Evolutionary conservation across 768 basidiomycete species (phyloP).

Genomic region (Lactifluus volemus): DNA sequence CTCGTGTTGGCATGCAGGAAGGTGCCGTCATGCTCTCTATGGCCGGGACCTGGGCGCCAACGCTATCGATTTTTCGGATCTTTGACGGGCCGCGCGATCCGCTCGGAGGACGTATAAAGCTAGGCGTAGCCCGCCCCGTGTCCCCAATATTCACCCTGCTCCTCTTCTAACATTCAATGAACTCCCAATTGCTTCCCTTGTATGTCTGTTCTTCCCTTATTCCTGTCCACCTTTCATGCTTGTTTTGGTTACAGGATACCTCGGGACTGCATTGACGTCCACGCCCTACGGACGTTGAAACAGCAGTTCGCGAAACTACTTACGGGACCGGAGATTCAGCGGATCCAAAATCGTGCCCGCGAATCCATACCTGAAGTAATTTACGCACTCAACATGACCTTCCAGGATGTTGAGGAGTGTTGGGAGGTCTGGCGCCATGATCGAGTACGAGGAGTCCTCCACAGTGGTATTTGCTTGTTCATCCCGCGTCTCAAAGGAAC

Average conservation of each 20-base stretch:
- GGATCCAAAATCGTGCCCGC: not conserved
- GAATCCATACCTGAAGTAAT: not conserved
- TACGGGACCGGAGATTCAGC: not conserved
- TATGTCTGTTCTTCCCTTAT: not conserved
- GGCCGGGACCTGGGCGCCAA: too few species aligned
- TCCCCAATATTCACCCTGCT: too few species aligned
- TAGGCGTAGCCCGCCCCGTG: too few species aligned
- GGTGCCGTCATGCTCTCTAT: too few species aligned
- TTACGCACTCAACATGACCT: not conserved
- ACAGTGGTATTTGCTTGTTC: not conserved
- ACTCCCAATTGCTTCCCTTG: not conserved
- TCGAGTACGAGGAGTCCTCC: not conserved
- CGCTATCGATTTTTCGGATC: too few species aligned
- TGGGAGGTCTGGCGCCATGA: conserved; percentile 5
- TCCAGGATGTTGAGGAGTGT: not conserved
- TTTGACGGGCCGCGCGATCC: too few species aligned
- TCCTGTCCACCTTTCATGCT: not conserved
- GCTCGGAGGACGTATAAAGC: too few species aligned
- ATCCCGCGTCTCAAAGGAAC: not conserved
- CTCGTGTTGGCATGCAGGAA: too few species aligned
- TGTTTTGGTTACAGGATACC: not conserved
- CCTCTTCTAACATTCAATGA: not conserved
- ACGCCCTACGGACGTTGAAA: not conserved
- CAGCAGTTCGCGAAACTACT: not conserved
- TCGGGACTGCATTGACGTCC: not conserved